A percentile compares a stretch with the other conserved stretches of the same genome.
Conservation (phyloP, 345 rosid genomes). For the Sisymbrium irio region DNA sequence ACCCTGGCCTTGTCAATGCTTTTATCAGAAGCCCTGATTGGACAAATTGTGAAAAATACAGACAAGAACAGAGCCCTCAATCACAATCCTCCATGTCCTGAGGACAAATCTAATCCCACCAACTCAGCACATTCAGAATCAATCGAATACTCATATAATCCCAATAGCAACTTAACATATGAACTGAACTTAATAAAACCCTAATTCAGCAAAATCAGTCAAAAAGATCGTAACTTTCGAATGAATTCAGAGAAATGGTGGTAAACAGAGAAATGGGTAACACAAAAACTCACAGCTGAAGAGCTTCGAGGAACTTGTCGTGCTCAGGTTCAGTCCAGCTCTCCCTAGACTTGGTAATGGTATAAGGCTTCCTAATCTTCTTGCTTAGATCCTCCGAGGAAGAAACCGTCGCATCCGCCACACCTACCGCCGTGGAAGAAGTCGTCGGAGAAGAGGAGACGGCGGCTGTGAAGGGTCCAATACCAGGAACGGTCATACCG, state of each 20-base stretch:
- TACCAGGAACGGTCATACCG: conserved; percentile 62
- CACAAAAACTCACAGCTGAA: conserved; percentile 87
- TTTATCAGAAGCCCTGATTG: not conserved
- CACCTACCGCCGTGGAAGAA: conserved; percentile 24
- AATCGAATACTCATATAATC: too few species aligned
- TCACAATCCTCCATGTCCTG: too few species aligned
- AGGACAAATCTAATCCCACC: too few species aligned
- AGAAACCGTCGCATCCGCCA: conserved; percentile 40
- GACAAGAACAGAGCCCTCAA: too few species aligned
- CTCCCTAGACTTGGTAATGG: conserved; percentile 84
- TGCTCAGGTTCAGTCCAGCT: conserved; percentile 99
- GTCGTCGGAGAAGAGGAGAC: conserved; percentile 28
- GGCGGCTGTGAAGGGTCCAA: conserved; percentile 47
- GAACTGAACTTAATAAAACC: too few species aligned
- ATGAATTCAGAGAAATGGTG: not conserved
- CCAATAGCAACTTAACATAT: too few species aligned
- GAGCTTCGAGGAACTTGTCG: conserved; percentile 91
- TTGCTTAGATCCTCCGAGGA: conserved; percentile 60
- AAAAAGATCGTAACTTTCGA: not conserved
- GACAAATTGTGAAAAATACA: not conserved
- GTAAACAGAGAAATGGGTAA: not conserved
- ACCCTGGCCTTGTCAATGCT: not conserved
- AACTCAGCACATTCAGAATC: too few species aligned
- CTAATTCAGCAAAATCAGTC: conserved; percentile 22
- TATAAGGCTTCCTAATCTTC: conserved; percentile 85